Conservation (phyloP, 768 basidiomycete genomes). For the Clitopilus hobsonii region DNA sequence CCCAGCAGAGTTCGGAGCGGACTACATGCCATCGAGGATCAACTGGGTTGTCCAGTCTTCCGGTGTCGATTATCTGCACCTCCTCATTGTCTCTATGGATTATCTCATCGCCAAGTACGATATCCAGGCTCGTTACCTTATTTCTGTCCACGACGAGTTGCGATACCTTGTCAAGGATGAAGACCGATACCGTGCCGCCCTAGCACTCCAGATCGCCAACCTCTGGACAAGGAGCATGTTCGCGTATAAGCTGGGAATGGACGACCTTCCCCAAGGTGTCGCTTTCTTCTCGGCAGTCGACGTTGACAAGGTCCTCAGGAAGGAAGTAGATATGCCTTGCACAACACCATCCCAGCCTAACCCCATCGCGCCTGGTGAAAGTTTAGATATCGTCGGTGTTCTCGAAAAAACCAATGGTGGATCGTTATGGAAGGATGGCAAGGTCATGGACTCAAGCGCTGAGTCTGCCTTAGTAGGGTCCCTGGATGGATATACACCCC, state of each 20-base stretch:
- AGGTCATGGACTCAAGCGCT: constrained; percentile 39
- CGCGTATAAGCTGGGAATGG: constrained; percentile 91
- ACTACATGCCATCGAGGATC: constrained; percentile 94
- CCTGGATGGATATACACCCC: constrained; percentile 46
- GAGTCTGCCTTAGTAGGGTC: constrained; percentile 20
- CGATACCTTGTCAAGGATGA: constrained; percentile 88
- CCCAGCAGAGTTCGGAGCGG: constrained; percentile 71
- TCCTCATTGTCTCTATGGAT: constrained; percentile 94
- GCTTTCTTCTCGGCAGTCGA: constrained; percentile 98
- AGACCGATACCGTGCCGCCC: constrained; percentile 85
- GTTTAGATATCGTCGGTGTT: constrained; percentile 62
- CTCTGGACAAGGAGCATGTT: constrained; percentile 92
- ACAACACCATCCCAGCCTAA: constrained; percentile 87
- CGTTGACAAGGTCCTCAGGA: constrained; percentile 83
- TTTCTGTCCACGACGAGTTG: constrained; percentile 96
- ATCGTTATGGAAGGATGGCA: constrained; percentile 56
- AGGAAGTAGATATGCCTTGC: constrained; percentile 96
- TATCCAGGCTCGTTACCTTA: constrained; percentile 88
- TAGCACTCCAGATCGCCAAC: constrained; percentile 93
- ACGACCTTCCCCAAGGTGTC: constrained; percentile 91
- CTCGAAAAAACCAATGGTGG: constrained; percentile 69
- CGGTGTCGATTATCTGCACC: constrained; percentile 96
- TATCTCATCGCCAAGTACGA: constrained; percentile 75
- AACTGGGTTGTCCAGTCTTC: constrained; percentile 99
- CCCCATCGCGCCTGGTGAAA: constrained; percentile 85